Percentiles rank a stretch among this genome's conserved stretches.
Evolutionary conservation across 306 rosid species (phyloP).

Genomic region (Quercus robur): DNA sequence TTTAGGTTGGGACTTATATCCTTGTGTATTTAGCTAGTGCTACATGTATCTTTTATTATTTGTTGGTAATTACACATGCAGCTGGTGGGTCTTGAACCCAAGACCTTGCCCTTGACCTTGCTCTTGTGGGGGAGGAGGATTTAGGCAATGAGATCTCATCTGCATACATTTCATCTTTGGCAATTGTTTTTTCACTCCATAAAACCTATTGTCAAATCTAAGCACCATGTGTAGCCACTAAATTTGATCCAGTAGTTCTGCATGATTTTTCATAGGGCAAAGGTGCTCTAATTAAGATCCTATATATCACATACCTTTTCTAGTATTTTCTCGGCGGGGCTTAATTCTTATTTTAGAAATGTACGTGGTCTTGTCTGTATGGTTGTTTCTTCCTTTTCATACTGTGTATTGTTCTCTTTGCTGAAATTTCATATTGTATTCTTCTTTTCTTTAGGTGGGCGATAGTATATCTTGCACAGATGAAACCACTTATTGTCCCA

Average conservation of each 20-base stretch:
- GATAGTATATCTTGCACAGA: conserved; percentile 91
- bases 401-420: too few relatives aligned
- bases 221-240: not conserved
- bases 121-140: too few relatives aligned
- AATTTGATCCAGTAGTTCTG: too few relatives aligned
- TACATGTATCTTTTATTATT: not conserved
- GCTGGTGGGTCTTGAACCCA: too few relatives aligned
- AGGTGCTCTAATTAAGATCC: too few relatives aligned
- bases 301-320: not conserved
- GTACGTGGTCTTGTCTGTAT: not conserved
- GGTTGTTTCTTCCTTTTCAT: not conserved
- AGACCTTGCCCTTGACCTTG: too few relatives aligned
- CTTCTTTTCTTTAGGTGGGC: conserved; percentile 77
- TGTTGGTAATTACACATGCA: too few relatives aligned
- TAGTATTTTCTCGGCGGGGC: not conserved
- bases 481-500: conserved; percentile 98
- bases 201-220: not conserved
- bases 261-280: too few relatives aligned
- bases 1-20: not conserved
- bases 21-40: not conserved
- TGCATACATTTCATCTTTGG: not conserved
- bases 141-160: not conserved
- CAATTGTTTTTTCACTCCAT: not conserved
- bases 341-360: not conserved
- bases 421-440: conserved; percentile 3